phyloP scores from a whole-genome alignment of 192 early-diverging fungal genomes.

The Coemansia sp. region DNA sequence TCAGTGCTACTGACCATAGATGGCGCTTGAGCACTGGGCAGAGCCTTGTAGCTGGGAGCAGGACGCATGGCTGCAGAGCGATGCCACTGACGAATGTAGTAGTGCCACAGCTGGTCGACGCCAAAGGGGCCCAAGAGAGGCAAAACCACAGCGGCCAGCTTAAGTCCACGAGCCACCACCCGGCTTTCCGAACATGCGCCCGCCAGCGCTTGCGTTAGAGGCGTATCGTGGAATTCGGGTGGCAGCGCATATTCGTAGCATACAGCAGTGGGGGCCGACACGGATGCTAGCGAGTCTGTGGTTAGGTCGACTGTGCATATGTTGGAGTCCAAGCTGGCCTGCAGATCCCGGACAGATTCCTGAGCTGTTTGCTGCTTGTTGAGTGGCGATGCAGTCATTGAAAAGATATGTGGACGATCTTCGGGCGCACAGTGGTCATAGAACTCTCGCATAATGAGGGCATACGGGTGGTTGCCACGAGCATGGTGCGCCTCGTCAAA shows the following conservation, averaged over 20 bases:
- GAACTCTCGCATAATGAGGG: conserved; percentile 79
- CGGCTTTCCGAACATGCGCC: conserved; percentile 28
- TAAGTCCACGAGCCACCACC: conserved; percentile 49
- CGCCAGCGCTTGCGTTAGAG: conserved; percentile 37
- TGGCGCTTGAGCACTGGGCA: neutral
- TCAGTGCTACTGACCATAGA: neutral
- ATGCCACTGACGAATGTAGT: conserved; percentile 45
- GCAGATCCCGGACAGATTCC: conserved; percentile 53
- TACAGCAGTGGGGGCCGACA: conserved; percentile 17
- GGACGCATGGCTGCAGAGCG: conserved; percentile 24
- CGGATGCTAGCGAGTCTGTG: neutral
- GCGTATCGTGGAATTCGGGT: conserved; percentile 46
- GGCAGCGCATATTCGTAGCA: conserved; percentile 56
- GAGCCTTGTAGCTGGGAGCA: conserved; percentile 3
- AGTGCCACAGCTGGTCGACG: conserved; percentile 67
- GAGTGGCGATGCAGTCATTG: conserved; percentile 92
- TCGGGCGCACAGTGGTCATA: conserved; percentile 56
- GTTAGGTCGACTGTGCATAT: conserved; percentile 61
- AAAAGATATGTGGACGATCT: conserved; percentile 77
- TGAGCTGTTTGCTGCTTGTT: conserved; percentile 30
- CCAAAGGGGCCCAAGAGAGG: conserved; percentile 75
- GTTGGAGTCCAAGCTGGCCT: conserved; percentile 54
- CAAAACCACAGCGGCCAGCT: conserved; percentile 41
- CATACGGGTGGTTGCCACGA: conserved; percentile 69
- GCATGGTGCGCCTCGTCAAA: conserved; percentile 97